Percentiles rank a stretch among this genome's conserved stretches.
Conservation (phyloP, 2,329 filamentous ascomycete species). For the Neofusicoccum sp. region DNA sequence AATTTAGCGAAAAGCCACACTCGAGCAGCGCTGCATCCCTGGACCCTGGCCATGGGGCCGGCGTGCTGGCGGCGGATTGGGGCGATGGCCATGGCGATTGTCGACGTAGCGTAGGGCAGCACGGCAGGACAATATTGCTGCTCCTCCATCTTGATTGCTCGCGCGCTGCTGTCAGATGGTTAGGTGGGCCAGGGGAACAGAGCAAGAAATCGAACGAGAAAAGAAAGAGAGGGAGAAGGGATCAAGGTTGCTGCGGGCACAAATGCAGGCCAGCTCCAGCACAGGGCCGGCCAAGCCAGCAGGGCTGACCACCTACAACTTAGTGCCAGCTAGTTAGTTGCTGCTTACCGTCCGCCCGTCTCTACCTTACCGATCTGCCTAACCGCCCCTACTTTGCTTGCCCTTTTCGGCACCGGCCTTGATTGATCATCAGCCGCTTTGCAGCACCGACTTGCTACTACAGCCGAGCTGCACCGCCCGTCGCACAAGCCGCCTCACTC, state of each 20-base stretch:
- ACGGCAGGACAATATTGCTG: neutral
- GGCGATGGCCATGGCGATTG: neutral
- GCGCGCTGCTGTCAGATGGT: neutral
- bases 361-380: neutral
- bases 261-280: too few species aligned
- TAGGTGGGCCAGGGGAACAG: neutral
- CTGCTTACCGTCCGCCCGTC: neutral
- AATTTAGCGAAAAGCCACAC: neutral
- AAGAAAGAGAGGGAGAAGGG: neutral
- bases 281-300: neutral
- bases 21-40: neutral
- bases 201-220: too few species aligned
- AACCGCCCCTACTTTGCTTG: neutral
- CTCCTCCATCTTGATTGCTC: neutral
- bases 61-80: neutral
- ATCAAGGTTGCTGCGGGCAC: neutral
- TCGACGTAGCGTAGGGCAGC: neutral
- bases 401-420: neutral
- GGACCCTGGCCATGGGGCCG: neutral
- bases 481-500: neutral
- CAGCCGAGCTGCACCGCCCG: neutral
- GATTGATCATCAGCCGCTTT: neutral
- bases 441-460: neutral
- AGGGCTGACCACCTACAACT: slow-evolving; percentile 8
- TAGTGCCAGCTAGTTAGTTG: neutral